Evolutionary conservation across 2,329 filamentous ascomycete genomes (phyloP).

Genomic region (Colletotrichum viniferum): DNA sequence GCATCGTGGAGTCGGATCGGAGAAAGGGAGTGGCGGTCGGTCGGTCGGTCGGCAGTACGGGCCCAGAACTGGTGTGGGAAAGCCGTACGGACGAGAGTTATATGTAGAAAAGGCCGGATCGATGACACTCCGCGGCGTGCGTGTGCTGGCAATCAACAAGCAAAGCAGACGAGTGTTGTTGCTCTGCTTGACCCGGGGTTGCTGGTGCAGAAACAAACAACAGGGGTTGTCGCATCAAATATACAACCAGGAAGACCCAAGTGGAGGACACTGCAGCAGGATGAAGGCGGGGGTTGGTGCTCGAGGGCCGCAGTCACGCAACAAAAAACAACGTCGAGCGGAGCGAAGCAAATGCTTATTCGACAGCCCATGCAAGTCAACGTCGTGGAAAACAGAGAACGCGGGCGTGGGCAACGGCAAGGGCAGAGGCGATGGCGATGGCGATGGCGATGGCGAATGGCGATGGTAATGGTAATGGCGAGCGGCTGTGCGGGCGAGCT

Average conservation of each 20-base stretch:
- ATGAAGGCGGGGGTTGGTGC: background rate
- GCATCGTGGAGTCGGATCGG: conserved; percentile 35
- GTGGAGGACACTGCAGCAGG: background rate
- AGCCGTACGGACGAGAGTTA: background rate
- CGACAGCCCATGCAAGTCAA: background rate
- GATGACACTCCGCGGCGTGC: background rate
- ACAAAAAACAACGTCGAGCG: conserved; percentile 2
- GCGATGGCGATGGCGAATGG: too few relatives aligned
- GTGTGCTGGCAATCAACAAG: background rate
- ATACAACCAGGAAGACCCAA: conserved; percentile 10
- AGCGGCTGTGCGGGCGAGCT: background rate
- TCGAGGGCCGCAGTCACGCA: background rate
- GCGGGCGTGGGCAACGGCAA: background rate
- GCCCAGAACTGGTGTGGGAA: background rate
- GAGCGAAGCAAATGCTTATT: background rate
- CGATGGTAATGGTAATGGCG: background rate
- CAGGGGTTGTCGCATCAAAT: conserved; percentile 25
- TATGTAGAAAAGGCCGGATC: background rate
- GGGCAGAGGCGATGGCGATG: background rate
- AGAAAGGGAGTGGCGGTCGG: background rate
- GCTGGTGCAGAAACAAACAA: conserved; percentile 22
- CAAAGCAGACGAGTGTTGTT: conserved; percentile 5
- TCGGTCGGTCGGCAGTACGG: background rate
- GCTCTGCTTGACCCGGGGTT: conserved; percentile 17
- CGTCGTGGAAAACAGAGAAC: background rate